These are phyloP conservation scores for Elaphomyces granulatus DNA, from an alignment of 495 filamentous ascomycete genomes.

Conservation along the genomic window DNA sequence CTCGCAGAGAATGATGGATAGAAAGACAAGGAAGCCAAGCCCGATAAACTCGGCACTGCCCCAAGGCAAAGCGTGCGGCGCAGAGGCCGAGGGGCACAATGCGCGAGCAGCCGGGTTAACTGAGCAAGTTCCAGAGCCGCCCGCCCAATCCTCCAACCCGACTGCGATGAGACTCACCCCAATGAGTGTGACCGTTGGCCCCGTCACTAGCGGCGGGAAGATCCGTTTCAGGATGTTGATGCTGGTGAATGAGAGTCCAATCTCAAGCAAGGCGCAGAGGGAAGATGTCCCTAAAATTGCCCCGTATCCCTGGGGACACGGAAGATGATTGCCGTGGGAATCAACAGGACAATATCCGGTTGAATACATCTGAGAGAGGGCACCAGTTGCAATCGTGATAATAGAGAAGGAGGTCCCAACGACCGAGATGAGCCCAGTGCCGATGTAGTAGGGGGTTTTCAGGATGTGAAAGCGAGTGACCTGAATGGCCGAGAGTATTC, in stretches of 20 bases:
- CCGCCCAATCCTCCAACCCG: constrained; percentile 75
- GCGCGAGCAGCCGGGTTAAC: constrained; percentile 38
- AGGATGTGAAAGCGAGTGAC: constrained; percentile 75
- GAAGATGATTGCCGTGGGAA: constrained; percentile 47
- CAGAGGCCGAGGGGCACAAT: constrained; percentile 54
- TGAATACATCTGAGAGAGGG: constrained; percentile 70
- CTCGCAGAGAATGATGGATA: constrained; percentile 79
- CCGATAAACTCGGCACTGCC: constrained; percentile 78
- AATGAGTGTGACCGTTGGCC: constrained; percentile 66
- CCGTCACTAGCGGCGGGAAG: constrained; percentile 84
- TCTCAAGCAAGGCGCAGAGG: constrained; percentile 57
- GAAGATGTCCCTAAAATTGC: constrained; percentile 63
- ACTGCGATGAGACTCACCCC: constrained; percentile 60
- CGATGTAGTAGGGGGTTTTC: constrained; percentile 70
- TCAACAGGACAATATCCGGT: constrained; percentile 61
- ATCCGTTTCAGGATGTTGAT: constrained; percentile 54
- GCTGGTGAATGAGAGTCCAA: constrained; percentile 61
- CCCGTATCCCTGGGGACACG: constrained; percentile 77
- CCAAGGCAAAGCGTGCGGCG: constrained; percentile 77
- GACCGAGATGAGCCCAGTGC: constrained; percentile 82
- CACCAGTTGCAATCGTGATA: constrained; percentile 69
- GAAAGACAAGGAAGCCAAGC: constrained; percentile 77
- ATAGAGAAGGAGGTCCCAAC: constrained; percentile 79
- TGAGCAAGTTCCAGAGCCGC: constrained; percentile 53
- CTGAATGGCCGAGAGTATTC: constrained; percentile 64